A percentile compares a stretch with the other conserved stretches of the same genome.
Conservation (phyloP, 192 early-diverging fungal species). For the Linnemannia schmuckeri region DNA sequence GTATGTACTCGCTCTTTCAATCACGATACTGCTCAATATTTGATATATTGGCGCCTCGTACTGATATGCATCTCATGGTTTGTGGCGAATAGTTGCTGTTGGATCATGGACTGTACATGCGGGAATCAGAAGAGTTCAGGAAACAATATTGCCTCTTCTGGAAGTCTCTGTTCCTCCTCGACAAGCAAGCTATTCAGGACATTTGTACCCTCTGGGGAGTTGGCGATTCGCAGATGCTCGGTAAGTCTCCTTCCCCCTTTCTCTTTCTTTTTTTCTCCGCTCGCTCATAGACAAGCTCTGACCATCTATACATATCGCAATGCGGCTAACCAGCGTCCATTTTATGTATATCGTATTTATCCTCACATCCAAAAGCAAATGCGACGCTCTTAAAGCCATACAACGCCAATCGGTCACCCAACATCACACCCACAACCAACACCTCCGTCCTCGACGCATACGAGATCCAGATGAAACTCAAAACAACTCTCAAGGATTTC, state of each 20-base stretch:
- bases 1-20: conserved; percentile 25
- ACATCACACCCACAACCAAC: conserved; percentile 53
- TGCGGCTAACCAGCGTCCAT: neutral
- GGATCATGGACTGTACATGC: conserved; percentile 94
- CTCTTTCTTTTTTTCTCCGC: too few relatives aligned
- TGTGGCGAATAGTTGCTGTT: conserved; percentile 72
- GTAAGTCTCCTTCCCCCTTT: conserved; percentile 24
- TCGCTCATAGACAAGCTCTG: neutral
- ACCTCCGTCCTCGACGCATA: conserved; percentile 72
- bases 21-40: neutral
- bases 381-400: conserved; percentile 78
- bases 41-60: neutral
- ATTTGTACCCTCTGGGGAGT: conserved; percentile 84
- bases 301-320: neutral
- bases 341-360: neutral
- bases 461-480: conserved; percentile 80
- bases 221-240: conserved; percentile 75
- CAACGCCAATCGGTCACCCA: conserved; percentile 61
- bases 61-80: neutral
- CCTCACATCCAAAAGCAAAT: conserved; percentile 20
- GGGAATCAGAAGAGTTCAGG: conserved; percentile 76
- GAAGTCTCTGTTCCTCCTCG: conserved; percentile 84
- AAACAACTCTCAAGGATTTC: conserved; percentile 79
- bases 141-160: conserved; percentile 88
- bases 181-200: conserved; percentile 68